phyloP scores from a whole-genome alignment of 1,139 yeast genomes.

The Pichia sp. region DNA sequence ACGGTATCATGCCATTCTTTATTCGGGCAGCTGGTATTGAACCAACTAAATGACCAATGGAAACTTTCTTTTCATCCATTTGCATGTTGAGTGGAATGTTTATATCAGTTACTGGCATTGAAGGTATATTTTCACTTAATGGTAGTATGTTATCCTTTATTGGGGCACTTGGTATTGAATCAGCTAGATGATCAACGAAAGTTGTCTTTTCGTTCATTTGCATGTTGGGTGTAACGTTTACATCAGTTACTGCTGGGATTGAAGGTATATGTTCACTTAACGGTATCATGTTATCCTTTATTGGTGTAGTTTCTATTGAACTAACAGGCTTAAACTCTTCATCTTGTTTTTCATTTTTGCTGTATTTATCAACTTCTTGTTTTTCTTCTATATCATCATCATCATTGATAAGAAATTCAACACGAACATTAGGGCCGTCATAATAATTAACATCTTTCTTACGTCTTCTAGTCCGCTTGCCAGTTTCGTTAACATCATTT shows the following conservation, averaged over 20 bases:
- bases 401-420: not conserved
- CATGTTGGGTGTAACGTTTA: too few relatives aligned
- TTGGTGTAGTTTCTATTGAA: not conserved
- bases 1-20: too few relatives aligned
- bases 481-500: not conserved
- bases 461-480: conserved; percentile 1
- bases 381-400: not conserved
- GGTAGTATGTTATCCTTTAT: not conserved
- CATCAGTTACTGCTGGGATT: too few relatives aligned
- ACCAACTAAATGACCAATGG: too few relatives aligned
- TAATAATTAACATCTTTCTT: conserved; percentile 7
- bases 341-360: not conserved
- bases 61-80: too few relatives aligned
- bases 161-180: not conserved
- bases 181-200: too few relatives aligned
- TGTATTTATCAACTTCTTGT: not conserved
- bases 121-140: not conserved
- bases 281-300: not conserved
- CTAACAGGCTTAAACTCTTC: not conserved
- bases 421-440: conserved; percentile 3
- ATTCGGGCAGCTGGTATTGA: too few relatives aligned
- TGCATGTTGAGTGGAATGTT: too few relatives aligned
- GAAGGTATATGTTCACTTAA: not conserved
- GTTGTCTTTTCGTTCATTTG: too few relatives aligned
- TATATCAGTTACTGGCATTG: too few relatives aligned